Base-by-base conservation (phyloP, 1,139 yeast genomes). In the Kodamaea anthophila region DNA sequence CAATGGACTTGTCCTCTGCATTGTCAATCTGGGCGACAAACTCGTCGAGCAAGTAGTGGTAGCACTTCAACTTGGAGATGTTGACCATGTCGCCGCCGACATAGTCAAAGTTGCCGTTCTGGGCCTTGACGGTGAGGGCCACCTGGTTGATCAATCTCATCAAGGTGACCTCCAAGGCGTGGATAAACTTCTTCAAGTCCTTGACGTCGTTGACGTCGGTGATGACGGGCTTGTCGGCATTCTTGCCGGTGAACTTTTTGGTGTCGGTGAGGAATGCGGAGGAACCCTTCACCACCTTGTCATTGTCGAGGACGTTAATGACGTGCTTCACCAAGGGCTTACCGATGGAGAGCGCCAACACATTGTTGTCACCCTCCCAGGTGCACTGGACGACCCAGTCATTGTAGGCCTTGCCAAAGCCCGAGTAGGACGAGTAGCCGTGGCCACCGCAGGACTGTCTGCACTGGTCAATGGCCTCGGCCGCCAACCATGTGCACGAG, bases 41-140 rank as follows among this genome's bases (percentile, higher is more conserved):
- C 29, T 65, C 67, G 26, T 53, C 51, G 44, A 72, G 55, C 49
- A 68, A 60, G 48, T 70, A 77, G 55, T 72, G 72, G 50, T 71
- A 67, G n/a, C 78, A 74, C 51, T 73, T 76, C 48, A 76, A 65
- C 53, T 76, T 77, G 23, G 87, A 75, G 27, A 81, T 57, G 23
- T 60, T 50, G 21, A 78, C 72, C 47, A 77, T 65, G 41, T 74
- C 75, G 40, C 74, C 68, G 29, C 85, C 79, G 37, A 77, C 70
- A 28, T 60, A 55, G 47, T 77, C 82, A 56, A 72, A 67, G 51
- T 74, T 66, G 27, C 63, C 64, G 33, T 61, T 59, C 34, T 64
- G 65, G 27, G 55, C 53, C 37, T 64, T 55, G 31, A 74, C 55
- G 15, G 60, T 53, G 24, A 59, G 52, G 33, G 71, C 60, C 35